Evolutionary conservation across 495 filamentous ascomycete species (phyloP).

Genomic region (Annulohypoxylon stygium): DNA sequence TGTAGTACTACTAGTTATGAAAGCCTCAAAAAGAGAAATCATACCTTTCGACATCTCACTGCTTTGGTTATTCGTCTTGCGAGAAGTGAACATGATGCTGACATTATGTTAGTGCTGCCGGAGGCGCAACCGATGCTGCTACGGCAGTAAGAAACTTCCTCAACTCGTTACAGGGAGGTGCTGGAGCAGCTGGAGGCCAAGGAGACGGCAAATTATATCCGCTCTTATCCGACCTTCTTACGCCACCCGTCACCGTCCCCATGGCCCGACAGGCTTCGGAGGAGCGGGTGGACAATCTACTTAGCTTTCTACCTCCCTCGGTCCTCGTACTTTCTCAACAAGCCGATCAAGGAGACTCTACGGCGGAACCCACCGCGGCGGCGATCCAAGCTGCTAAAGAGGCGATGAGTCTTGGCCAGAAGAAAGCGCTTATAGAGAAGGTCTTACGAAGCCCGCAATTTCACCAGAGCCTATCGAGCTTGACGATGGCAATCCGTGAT

Average conservation of each 20-base stretch:
- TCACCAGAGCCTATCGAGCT: constrained; percentile 81
- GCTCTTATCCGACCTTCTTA: constrained; percentile 87
- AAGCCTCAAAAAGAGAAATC: constrained; percentile 45
- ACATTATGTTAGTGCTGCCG: constrained; percentile 57
- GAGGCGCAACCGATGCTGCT: constrained; percentile 66
- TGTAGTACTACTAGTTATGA: constrained; percentile 53
- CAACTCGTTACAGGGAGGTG: constrained; percentile 78
- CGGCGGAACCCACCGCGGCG: constrained; percentile 72
- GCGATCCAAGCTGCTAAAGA: constrained; percentile 76
- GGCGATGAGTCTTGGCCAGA: constrained; percentile 80
- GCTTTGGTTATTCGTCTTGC: constrained; percentile 15
- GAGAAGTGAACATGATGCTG: constrained; percentile 45
- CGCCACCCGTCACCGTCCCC: constrained; percentile 79
- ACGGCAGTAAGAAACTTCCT: constrained; percentile 88
- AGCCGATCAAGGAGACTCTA: constrained; percentile 59
- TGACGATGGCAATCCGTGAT: constrained; percentile 90
- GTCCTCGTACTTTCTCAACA: constrained; percentile 79
- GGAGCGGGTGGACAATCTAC: constrained; percentile 76
- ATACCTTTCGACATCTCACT: constrained; percentile 34
- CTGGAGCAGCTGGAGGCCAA: constrained; percentile 51
- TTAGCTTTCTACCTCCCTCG: constrained; percentile 78
- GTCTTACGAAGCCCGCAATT: constrained; percentile 95
- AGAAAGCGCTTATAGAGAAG: constrained; percentile 81
- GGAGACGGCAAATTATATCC: constrained; percentile 76
- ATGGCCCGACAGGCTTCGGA: constrained; percentile 75